Evolutionary conservation across 2,329 filamentous ascomycete genomes (phyloP).

Genomic region (Rhexocercosporidium sp.): DNA sequence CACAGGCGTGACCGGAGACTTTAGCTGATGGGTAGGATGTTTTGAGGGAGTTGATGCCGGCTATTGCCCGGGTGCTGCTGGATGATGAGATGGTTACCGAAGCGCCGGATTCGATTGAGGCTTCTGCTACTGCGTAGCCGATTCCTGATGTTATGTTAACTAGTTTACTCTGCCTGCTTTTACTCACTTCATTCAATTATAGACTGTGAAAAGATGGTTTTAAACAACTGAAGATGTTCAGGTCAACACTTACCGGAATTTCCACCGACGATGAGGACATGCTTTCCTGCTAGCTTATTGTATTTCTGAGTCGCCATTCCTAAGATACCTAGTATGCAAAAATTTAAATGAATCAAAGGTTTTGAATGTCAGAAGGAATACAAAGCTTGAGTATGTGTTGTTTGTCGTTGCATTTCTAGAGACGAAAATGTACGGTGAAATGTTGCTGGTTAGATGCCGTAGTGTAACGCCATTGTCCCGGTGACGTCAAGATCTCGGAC

Average conservation of each 20-base stretch:
- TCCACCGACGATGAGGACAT: constrained; percentile 38
- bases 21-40: constrained; percentile 19
- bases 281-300: constrained; percentile 36
- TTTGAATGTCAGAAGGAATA: not conserved
- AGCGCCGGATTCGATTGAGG: constrained; percentile 33
- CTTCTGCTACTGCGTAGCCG: constrained; percentile 38
- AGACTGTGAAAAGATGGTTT: too few relatives aligned
- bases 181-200: too few relatives aligned
- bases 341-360: not conserved
- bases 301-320: constrained; percentile 30
- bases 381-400: too few relatives aligned
- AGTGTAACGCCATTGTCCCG: too few relatives aligned
- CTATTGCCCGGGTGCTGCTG: constrained; percentile 14
- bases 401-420: too few relatives aligned
- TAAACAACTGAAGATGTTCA: too few relatives aligned
- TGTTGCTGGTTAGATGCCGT: too few relatives aligned
- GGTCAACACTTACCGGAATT: constrained; percentile 29
- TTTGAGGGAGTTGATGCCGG: constrained; percentile 23
- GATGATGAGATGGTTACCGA: constrained; percentile 36
- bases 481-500: too few relatives aligned
- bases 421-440: too few relatives aligned
- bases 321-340: not conserved
- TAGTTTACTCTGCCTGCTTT: too few relatives aligned
- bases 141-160: constrained; percentile 24
- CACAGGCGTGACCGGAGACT: constrained; percentile 30